phyloP scores from a whole-genome alignment of 2,329 filamentous ascomycete species.

The Calonectria montana region DNA sequence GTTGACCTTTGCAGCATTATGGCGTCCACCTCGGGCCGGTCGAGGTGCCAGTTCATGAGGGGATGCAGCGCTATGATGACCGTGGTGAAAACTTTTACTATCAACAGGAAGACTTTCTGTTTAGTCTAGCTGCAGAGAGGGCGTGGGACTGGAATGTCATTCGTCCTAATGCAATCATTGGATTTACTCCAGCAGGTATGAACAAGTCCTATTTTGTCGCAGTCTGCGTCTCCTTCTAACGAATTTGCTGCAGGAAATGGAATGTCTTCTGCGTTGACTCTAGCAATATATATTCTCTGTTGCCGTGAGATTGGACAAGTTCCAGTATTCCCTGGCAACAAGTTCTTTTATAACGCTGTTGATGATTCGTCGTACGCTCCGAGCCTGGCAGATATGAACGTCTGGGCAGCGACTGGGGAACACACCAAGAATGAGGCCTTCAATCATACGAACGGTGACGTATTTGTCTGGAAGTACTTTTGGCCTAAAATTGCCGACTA shows the following conservation, averaged over 20 bases:
- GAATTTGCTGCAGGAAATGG: constrained; percentile 21
- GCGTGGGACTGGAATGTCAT: constrained; percentile 32
- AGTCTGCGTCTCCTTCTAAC: not conserved
- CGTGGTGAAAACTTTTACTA: constrained; percentile 34
- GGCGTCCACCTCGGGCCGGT: constrained; percentile 29
- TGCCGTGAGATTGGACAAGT: constrained; percentile 24
- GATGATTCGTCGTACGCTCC: constrained; percentile 31
- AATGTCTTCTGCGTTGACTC: constrained; percentile 30
- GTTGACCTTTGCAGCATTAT: constrained; percentile 20
- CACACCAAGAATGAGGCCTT: constrained; percentile 29
- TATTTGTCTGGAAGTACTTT: constrained; percentile 28
- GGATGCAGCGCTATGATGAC: constrained; percentile 30
- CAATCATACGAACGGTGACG: constrained; percentile 29
- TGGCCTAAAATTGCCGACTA: constrained; percentile 19
- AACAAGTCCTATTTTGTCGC: no score
- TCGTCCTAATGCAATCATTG: constrained; percentile 31
- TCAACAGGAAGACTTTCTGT: constrained; percentile 31
- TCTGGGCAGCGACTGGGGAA: constrained; percentile 22
- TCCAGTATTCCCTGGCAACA: constrained; percentile 30
- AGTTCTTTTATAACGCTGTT: constrained; percentile 26
- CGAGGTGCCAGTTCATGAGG: constrained; percentile 31
- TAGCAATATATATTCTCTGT: constrained; percentile 30
- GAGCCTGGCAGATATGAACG: constrained; percentile 25
- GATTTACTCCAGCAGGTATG: constrained; percentile 29
- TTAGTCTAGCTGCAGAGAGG: constrained; percentile 24